Evolutionary conservation across 768 basidiomycete species (phyloP), one percentile per base, ranked within the genome.

Genomic region (Rhizopogon roseolus): DNA sequence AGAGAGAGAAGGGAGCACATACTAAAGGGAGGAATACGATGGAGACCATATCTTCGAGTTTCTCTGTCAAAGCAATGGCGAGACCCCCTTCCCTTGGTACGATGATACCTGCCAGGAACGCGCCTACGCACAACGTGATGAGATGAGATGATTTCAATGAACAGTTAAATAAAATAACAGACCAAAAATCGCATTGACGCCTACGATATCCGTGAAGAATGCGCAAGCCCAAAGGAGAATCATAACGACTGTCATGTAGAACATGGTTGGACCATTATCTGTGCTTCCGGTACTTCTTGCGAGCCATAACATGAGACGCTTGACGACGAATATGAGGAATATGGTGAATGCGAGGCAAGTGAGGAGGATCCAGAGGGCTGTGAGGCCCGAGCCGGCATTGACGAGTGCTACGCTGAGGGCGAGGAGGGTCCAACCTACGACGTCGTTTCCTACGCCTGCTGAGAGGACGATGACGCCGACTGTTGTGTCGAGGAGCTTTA

Each of bases 381-480:
- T 86, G 0, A 93, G 71, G 1, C 93, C 94, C 0, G 84, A 80
- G 4, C 85, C 84, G 0, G 93, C 90, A 56, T 95, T 97, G 44
- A 95, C 93, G 16, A 99, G 81, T 0, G 96, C 94, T 6, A 98
- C 88, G 43, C 88, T 90, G 22, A 99, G 76, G 0, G 96, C 95
- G 11, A 98, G 79, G 1, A 98, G 74, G 0, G 80, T 80, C 96
- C 95, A 97, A 3, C 89, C 91, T 44, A 91, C 74, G 57, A 93
- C 86, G 67, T 91, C 90, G 63, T 90, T 88, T 6, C 86, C 92
- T 3, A 98, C 91, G 9, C 95, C 96, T 0, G 95, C 93, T 2
- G 90, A 90, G 19, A 99, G 80, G 1, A 94, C 94, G 25, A 97
- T 85, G 55, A 97, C 86, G 5, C 95, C 97, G 37, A 99, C 92